Conservation (phyloP, 2,329 filamentous ascomycete genomes). For the Tolypocladium guangdongense region DNA sequence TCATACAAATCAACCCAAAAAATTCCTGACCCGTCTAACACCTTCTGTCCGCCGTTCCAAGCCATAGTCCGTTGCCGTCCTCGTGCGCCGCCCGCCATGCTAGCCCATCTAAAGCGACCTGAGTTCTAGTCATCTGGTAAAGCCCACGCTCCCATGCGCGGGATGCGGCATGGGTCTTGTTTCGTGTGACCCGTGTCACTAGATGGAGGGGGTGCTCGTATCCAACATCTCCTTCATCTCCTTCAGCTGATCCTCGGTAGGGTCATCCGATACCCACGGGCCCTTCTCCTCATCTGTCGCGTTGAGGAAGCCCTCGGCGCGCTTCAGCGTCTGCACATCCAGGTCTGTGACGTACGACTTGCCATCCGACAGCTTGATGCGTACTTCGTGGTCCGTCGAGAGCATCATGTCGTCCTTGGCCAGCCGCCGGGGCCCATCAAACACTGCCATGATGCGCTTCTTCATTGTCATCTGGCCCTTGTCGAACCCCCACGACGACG, state of each 20-base stretch:
- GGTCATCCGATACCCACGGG: conserved; percentile 67
- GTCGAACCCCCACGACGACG: conserved; percentile 85
- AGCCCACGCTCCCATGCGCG: neutral
- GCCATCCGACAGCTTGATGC: conserved; percentile 65
- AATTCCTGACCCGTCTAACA: neutral
- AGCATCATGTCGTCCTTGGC: conserved; percentile 99
- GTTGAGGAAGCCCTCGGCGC: conserved; percentile 72
- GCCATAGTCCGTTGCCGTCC: conserved; percentile 12
- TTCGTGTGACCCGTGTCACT: neutral
- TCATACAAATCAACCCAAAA: neutral
- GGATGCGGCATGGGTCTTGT: neutral
- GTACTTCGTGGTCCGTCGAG: conserved; percentile 86
- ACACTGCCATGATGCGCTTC: conserved; percentile 90
- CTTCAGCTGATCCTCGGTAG: conserved; percentile 48
- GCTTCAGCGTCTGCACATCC: conserved; percentile 78
- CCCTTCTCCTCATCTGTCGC: conserved; percentile 83
- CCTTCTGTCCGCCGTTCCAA: neutral
- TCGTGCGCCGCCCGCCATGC: conserved; percentile 19
- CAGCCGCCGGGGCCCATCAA: conserved; percentile 75
- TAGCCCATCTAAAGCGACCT: conserved; percentile 5
- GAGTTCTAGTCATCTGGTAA: neutral
- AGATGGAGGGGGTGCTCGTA: conserved; percentile 10
- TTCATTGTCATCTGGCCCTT: conserved; percentile 95
- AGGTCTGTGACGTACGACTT: conserved; percentile 84
- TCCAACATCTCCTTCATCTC: conserved; percentile 44